Evolutionary conservation across 352 stramenopile species (phyloP), one percentile per base, ranked within the genome.

Genomic region (Globisporangium lucens): DNA sequence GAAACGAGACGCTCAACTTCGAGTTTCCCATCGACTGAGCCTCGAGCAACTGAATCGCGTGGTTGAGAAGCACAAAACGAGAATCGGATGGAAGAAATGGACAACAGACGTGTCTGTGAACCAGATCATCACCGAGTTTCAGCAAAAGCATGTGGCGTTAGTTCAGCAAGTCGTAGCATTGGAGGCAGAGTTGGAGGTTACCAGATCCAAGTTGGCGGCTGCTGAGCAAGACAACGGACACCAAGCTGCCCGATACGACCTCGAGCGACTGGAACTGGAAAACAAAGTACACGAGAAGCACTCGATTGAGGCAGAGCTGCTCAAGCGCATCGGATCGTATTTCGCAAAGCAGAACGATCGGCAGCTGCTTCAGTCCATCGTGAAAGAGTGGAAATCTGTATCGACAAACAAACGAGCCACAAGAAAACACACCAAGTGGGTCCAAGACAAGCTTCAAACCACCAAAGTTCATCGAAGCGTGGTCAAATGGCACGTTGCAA

Each of bases 261-360:
- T 20, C 2, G 58, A 65, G 12, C 55, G 61, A 1, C 49, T 61
- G 12, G 15, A 52, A 4, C 29, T 69, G 3, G 35, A 53, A 4
- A 12, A 24, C 10, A 41, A 52, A 13, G 63, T 61, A 13, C 36
- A 35, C 8, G 60, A 56, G 24, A 65, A 65, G 58, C 58, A 56
- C 13, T 63, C 43, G n/a, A 36, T 65, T 38, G 66, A 71, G 17
- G n/a, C 71, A 15, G 64, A 62, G 30, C 64, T 84, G 41, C 64
- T 71, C 29, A 55, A 77, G n/a, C 75, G 76, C 66, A 24, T 81
- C 12, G 75, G 70, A 0, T 59, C 55, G 1, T 83, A 78, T 43
- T 74, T 84, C 7, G 63, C 65, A 0, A 83, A 68, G n/a, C 75
- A 75, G 35, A 81, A 68, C 3, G 60, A 73, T 15, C 76, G 76